phyloP scores from a whole-genome alignment of 2,329 filamentous ascomycete genomes.

The Cordyceps cateniannulata region DNA sequence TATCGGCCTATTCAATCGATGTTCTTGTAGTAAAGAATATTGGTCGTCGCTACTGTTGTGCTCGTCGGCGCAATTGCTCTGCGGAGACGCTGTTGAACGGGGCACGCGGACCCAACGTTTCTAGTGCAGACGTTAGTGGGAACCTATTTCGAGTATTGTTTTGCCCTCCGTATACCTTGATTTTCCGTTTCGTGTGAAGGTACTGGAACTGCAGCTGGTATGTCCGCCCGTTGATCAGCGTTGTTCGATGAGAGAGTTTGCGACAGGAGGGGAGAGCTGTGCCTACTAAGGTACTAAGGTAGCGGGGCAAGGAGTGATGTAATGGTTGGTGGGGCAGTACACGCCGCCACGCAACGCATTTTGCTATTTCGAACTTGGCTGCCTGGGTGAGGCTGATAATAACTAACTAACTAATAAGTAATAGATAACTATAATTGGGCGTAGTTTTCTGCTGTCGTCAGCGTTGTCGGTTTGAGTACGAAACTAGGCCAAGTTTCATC shows the following conservation, averaged over 20 bases:
- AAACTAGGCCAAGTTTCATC: neutral
- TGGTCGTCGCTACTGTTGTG: neutral
- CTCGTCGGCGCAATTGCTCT: neutral
- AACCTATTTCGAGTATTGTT: neutral
- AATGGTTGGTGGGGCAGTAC: slow-evolving; percentile 8
- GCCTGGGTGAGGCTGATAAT: neutral
- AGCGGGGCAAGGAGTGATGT: slow-evolving; percentile 12
- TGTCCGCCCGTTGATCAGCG: neutral
- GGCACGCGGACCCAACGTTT: neutral
- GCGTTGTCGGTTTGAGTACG: neutral
- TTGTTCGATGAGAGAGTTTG: slow-evolving; percentile 9
- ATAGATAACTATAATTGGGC: too few species aligned
- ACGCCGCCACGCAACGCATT: slow-evolving; percentile 1
- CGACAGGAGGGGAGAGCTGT: slow-evolving; percentile 4
- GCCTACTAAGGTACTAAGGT: too few species aligned
- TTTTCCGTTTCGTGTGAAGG: too few species aligned
- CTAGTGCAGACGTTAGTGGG: neutral
- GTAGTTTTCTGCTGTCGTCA: neutral
- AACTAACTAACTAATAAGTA: too few species aligned
- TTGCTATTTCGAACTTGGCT: neutral
- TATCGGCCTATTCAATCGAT: slow-evolving; percentile 28
- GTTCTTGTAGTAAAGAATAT: neutral
- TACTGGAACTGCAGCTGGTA: neutral
- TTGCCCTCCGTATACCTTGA: too few species aligned
- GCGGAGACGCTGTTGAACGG: neutral